Evolutionary conservation across 2,329 filamentous ascomycete genomes (phyloP), one percentile per base, ranked within the genome.

Genomic region (Penicillium sp.): DNA sequence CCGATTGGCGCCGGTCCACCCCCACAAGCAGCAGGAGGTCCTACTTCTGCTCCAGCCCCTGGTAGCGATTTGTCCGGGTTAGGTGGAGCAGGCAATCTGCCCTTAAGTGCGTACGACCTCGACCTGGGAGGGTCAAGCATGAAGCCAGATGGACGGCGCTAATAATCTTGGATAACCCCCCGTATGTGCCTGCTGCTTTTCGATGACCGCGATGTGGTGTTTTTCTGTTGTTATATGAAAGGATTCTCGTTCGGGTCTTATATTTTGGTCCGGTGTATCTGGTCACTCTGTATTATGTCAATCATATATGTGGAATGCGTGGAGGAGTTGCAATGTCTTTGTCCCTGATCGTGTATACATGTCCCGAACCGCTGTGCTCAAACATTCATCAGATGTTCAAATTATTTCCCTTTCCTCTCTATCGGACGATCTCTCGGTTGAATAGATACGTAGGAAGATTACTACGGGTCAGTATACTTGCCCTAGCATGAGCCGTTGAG

Each of bases 1-100:
- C 91, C 92, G 4, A 59, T 76, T 19, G 67, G 72, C 25, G 60
- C 54, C 38, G 58, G 42, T 8, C 61, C 43, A 37, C 55, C 59
- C 28, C 51, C 65, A 33, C 54, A 55, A 11, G 40, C 46, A 14
- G 51, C 57, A 28, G 42, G 42, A 40, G 48, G 52, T 25, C 54
- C 60, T 7, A 52, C 60, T 25, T 62, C 64, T 10, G 62, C 55
- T 13, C 52, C 59, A 3, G 61, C 49, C 1, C 57, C 68, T 4
- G 68, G 63, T 6, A 59, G 38, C 2, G 68, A 68, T 35, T 63
- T 74, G 48, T 62, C 68, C 13, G 59, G 60, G 22, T 71, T 73
- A 26, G 65, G 66, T 3, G 61, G 59, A 14, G 40, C 65, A 7
- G 65, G 62, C 0, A 68, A 67, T 33, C 63, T 75, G 43, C 55